Evolutionary conservation across 106 monocot genomes (phyloP), one percentile per base, ranked within the genome.

Genomic region (Apostasia shenzhenica): DNA sequence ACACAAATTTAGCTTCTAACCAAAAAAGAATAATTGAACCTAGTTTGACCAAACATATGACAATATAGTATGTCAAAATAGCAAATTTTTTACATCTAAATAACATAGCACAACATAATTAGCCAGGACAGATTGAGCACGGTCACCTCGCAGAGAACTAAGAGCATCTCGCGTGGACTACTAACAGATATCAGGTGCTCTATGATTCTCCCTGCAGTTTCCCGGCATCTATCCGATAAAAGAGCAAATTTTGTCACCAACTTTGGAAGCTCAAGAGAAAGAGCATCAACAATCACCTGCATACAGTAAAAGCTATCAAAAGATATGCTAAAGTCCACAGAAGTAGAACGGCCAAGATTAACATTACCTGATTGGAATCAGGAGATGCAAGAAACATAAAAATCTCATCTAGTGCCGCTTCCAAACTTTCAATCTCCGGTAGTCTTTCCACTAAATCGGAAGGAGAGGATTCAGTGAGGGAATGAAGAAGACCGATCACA

Each of bases 131-230:
- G 26, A 26, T 26, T 26, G 26, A 26, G 26, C 26, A 48, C 8
- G 1, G 70, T 12, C 13, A 90, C 99, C 85, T 93, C 93, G 50
- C 92, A 99, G 26, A 99, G 63, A 54, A 87, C 73, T 13, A 87
- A 61, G 41, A 99, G 79, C 85, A 99, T 84, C 53, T 99, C 93
- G 1, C 92, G 82, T 2, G 93, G 92, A 45, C 72, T 93, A 74
- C 90, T 90, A 3, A 56, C 45, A 8, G 85, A 75, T 41, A 93
- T 76, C 41, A 92, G 61, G 57, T 41, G 62, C 2, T 88, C 77
- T 2, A 99, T 69, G 50, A 99, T 80, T 59, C 63, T 73, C 60
- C 63, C 71, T 0, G 81, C 81, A 46, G 76, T 54, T 57, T 85
- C 66, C 11, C 64, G 11, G 48, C 90, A 90, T 61, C 60, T 79